Percentiles rank a stretch among this genome's conserved stretches.
These are phyloP conservation scores for Xerocomus potaroensis DNA, from an alignment of 768 basidiomycete genomes.

Conservation along the genomic window DNA sequence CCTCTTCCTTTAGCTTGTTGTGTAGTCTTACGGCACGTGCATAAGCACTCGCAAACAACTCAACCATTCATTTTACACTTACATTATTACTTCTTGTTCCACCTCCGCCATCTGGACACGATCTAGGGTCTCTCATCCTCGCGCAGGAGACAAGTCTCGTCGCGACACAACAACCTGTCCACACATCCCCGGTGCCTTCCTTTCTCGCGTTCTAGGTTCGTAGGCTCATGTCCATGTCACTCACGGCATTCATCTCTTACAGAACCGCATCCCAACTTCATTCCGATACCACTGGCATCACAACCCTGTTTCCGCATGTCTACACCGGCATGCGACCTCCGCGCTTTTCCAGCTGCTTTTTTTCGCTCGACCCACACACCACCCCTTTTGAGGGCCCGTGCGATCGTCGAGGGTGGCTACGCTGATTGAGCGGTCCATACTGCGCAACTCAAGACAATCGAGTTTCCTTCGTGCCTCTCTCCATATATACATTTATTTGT, in stretches of 20 bases:
- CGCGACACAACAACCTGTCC: not conserved
- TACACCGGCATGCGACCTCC: conserved; percentile 15
- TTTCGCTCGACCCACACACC: not conserved
- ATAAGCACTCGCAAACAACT: conserved; percentile 35
- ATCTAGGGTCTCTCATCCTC: too few species aligned
- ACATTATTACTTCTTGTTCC: too few species aligned
- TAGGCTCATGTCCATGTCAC: conserved; percentile 15
- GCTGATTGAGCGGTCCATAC: not conserved
- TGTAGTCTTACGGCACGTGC: conserved; percentile 33
- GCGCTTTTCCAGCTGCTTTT: conserved; percentile 6
- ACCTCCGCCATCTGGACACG: too few species aligned
- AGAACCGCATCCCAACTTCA: conserved; percentile 12
- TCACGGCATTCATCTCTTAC: conserved; percentile 19
- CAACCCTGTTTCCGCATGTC: conserved; percentile 24
- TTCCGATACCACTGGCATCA: conserved; percentile 10
- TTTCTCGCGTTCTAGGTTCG: conserved; percentile 5
- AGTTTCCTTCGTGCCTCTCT: conserved; percentile 6
- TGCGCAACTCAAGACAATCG: not conserved
- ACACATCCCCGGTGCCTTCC: conserved; percentile 2
- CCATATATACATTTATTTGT: conserved; percentile 1
- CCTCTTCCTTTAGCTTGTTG: conserved; percentile 35
- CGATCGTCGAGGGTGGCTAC: not conserved
- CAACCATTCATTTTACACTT: conserved; percentile 19
- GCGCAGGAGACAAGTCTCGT: not conserved
- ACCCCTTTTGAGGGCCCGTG: not conserved